Base-by-base conservation (phyloP, 768 basidiomycete genomes). In the Mycena vitilis region DNA sequence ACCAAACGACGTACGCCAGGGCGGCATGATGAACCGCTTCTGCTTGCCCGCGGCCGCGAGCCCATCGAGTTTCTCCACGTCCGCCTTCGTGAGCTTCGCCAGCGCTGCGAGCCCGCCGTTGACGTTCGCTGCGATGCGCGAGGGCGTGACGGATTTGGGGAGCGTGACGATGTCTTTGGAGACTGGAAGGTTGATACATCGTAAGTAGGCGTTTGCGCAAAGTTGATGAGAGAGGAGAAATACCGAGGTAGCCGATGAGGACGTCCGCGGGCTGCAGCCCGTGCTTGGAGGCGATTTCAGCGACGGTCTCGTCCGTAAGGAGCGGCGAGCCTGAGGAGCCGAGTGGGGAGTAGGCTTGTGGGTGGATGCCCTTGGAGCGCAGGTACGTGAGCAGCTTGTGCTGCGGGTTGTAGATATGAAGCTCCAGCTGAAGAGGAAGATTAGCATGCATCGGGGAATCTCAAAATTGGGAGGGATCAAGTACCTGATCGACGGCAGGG, bases 261-360 rank as follows among this genome's bases (percentile, higher is more conserved):
- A 91, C 81, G 73, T 91, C 89, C 9, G 89, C 74, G 1, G 87
- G 80, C 65, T 85, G 79, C 56, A 91, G 76, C 2, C 76, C 77
- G 75, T 90, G 82, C 75, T 88, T 89, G 66, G 80, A 74, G 2
- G 92, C 92, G 65, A 95, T 84, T 71, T 83, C 81, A 5, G 79
- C 69, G 10, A 91, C 88, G 5, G 84, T 81, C 58, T 89, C 86
- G 72, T 95, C 93, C 8, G 75, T 75, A 40, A 95, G 76, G 9
- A 95, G 80, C 10, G 91, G 91, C 2, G 91, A 87, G 72, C 85
- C 84, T 13, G 88, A 84, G 11, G 89, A 91, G 42, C 90, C 93
- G 16, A 95, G 87, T 11, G 95, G 94, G 10, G 92, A 95, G 77
- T 93, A 95, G 0, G 94, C 94, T 76, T 94, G 85, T 0, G 91